Evolutionary conservation across 345 rosid species (phyloP).

Genomic region (Corchorus olitorius): DNA sequence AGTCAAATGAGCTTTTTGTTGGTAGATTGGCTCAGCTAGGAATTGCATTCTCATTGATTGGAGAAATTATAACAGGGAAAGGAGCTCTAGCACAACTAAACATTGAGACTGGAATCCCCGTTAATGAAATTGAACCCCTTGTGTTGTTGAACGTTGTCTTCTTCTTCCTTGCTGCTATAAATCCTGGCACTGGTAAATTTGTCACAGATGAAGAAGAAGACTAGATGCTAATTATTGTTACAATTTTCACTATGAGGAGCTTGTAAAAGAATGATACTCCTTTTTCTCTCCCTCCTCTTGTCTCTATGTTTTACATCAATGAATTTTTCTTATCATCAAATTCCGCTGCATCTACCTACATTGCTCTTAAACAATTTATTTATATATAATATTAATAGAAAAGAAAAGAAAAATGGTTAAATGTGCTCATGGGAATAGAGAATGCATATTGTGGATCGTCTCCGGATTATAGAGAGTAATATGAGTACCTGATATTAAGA

Average conservation of each 20-base stretch:
- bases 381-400: no score
- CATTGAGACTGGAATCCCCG: constrained; percentile 93
- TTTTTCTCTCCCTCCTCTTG: background rate
- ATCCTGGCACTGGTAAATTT: constrained; percentile 93
- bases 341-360: background rate
- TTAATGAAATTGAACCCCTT: constrained; percentile 86
- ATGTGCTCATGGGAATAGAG: background rate
- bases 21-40: constrained; percentile 97
- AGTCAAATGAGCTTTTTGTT: constrained; percentile 87
- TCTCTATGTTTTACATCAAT: background rate
- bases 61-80: constrained; percentile 90
- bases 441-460: background rate
- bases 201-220: constrained; percentile 74
- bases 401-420: background rate
- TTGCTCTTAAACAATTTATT: background rate
- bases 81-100: constrained; percentile 97
- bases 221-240: constrained; percentile 9
- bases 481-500: no score
- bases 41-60: constrained; percentile 89
- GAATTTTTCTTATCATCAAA: background rate
- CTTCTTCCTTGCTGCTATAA: constrained; percentile 91
- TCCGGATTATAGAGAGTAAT: no score
- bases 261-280: background rate
- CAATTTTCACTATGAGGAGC: background rate
- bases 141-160: constrained; percentile 85